Base-by-base conservation (phyloP, 2,329 filamentous ascomycete genomes). In the Penicillium sp. region DNA sequence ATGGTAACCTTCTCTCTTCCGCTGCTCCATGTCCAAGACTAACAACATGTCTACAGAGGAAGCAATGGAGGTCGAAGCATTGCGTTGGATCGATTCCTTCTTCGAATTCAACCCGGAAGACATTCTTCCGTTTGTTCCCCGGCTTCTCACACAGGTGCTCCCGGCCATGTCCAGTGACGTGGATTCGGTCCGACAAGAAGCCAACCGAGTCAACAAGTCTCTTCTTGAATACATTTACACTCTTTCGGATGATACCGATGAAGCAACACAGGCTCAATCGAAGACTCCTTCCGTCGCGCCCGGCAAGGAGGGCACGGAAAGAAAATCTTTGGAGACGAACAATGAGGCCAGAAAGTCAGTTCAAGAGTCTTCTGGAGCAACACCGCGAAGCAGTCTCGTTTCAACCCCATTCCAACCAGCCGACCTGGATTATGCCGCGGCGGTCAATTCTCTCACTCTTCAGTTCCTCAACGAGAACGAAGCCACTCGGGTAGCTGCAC, bases 91-190 rank as follows among this genome's bases (percentile, higher is more conserved):
- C 61, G 92, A 97, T 62, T 89, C 89, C 56, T 97, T 99, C 71
- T 89, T 99, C 64, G 92, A 97, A 60, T 97, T 99, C 44, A 97
- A 92, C 65, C 93, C 94, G 0, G 94, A 97, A 70, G 94, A 99
- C 68, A 95, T 99, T 4, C 81, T 99, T 41, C 89, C 90, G 4
- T 97, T 97, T 72, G 94, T 96, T 0, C 95, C 95, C 22, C 90
- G 91, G 64, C 87, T 99, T 27, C 78, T 99, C 42, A 91, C 92
- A 1, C 90, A 97, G 67, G 89, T 99, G 53, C 82, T 99, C 26
- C 95, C 94, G 15, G 92, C 92, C 26, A 91, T 99, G 83, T 93
- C 93, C 5, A 96, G 92, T 68, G 90, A 89, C 50, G 89, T 94
- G 12, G 92, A 97, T 62, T 86, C 88, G 42, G 95, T 97, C 58